Evolutionary conservation across 768 basidiomycete genomes (phyloP).

Genomic region (Phlegmacium glaucopus): DNA sequence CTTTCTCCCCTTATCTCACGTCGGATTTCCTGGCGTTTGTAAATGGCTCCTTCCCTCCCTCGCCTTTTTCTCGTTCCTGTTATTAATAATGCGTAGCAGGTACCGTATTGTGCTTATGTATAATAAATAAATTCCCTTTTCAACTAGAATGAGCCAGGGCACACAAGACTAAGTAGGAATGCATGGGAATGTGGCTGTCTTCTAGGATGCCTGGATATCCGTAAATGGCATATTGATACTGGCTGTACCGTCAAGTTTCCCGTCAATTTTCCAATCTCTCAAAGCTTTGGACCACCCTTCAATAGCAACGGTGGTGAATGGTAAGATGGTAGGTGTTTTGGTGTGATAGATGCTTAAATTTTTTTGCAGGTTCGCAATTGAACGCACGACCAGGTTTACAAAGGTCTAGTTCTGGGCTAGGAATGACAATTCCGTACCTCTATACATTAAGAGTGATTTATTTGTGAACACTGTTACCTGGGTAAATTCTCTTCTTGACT

Average conservation of each 20-base stretch:
- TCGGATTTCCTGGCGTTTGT: too few relatives aligned
- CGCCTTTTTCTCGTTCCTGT: too few relatives aligned
- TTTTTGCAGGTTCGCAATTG: conserved; percentile 53
- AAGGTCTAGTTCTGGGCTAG: conserved; percentile 76
- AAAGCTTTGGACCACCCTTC: conserved; percentile 56
- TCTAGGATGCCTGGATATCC: too few relatives aligned
- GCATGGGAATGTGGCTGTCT: too few relatives aligned
- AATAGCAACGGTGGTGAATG: conserved; percentile 59
- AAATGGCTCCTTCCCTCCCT: too few relatives aligned
- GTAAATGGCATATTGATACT: conserved; percentile 21
- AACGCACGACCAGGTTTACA: conserved; percentile 52
- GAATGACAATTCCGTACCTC: conserved; percentile 41
- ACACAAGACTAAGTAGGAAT: too few relatives aligned
- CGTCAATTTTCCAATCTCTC: conserved; percentile 22
- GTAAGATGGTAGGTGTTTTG: conserved; percentile 27
- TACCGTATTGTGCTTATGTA: too few relatives aligned
- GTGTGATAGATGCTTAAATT: neutral
- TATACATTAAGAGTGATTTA: conserved; percentile 41
- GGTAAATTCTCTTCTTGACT: conserved; percentile 34
- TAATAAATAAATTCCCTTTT: too few relatives aligned
- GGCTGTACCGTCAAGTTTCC: conserved; percentile 30
- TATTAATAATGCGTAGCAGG: too few relatives aligned
- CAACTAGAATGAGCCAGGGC: too few relatives aligned
- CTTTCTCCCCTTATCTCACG: too few relatives aligned
- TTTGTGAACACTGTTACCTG: conserved; percentile 47